Conservation (phyloP, 345 rosid genomes). For the Gossypium herbaceum region DNA sequence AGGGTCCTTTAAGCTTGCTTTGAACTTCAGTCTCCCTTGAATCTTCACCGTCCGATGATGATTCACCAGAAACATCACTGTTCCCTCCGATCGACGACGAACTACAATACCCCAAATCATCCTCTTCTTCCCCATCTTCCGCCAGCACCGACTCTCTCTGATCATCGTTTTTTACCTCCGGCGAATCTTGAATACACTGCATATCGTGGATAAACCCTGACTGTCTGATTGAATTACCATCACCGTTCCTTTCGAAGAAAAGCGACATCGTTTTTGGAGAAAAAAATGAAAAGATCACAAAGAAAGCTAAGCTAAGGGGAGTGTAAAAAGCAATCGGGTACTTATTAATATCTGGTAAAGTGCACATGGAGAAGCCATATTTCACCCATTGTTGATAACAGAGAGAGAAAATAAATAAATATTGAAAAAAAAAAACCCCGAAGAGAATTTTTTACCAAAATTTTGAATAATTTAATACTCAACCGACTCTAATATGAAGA, state of each 20-base stretch:
- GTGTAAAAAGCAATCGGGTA: background rate
- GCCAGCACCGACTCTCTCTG: background rate
- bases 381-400: slow-evolving; percentile 14
- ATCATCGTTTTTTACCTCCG: background rate
- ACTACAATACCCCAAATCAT: slow-evolving; percentile 21
- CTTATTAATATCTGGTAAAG: slow-evolving; percentile 1
- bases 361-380: slow-evolving; percentile 11
- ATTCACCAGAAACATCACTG: slow-evolving; percentile 23
- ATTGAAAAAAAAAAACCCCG: background rate
- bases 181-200: slow-evolving; percentile 9
- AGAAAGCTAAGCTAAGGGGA: background rate
- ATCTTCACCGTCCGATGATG: slow-evolving; percentile 24
- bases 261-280: slow-evolving; percentile 11
- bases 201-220: background rate
- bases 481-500: background rate
- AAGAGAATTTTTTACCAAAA: background rate
- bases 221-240: background rate
- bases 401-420: background rate
- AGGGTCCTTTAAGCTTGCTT: slow-evolving; percentile 35
- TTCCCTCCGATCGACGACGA: slow-evolving; percentile 25
- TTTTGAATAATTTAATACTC: background rate
- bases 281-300: background rate
- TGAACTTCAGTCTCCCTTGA: slow-evolving; percentile 23
- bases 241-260: background rate
- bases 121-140: slow-evolving; percentile 5